These are phyloP conservation scores for Neurospora pannonica DNA, from an alignment of 495 filamentous ascomycete genomes.

Conservation along the genomic window DNA sequence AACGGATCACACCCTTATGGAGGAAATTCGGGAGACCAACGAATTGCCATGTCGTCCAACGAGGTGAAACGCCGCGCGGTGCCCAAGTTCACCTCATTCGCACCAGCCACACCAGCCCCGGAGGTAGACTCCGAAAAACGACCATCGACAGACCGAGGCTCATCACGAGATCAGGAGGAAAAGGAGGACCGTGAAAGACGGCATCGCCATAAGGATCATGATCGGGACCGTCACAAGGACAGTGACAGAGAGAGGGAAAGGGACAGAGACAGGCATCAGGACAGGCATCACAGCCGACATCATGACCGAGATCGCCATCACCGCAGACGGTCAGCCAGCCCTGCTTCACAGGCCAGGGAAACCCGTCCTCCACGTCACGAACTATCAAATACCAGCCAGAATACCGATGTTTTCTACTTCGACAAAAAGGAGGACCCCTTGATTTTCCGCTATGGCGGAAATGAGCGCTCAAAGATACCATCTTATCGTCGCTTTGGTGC, in stretches of 20 bases:
- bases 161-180: neutral
- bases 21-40: neutral
- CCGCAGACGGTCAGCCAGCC: neutral
- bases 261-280: neutral
- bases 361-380: neutral
- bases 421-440: conserved; percentile 38
- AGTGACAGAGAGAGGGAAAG: neutral
- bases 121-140: neutral
- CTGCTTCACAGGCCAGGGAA: neutral
- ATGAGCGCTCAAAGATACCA: conserved; percentile 31
- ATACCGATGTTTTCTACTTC: conserved; percentile 21
- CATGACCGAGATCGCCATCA: neutral
- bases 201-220: neutral
- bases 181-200: neutral
- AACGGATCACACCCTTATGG: neutral
- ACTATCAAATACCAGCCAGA: neutral
- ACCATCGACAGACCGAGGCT: neutral
- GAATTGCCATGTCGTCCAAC: conserved; percentile 19
- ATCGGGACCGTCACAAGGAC: neutral
- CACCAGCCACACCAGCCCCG: conserved; percentile 22
- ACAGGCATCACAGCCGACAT: neutral
- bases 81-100: conserved; percentile 64
- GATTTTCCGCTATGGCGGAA: conserved; percentile 32
- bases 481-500: conserved; percentile 30
- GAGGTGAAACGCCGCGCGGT: conserved; percentile 29